Percentiles rank a stretch among this genome's conserved stretches.
These are phyloP conservation scores for Fusarium verrucosum DNA, from an alignment of 2,329 filamentous ascomycete genomes.

Conservation along the genomic window DNA sequence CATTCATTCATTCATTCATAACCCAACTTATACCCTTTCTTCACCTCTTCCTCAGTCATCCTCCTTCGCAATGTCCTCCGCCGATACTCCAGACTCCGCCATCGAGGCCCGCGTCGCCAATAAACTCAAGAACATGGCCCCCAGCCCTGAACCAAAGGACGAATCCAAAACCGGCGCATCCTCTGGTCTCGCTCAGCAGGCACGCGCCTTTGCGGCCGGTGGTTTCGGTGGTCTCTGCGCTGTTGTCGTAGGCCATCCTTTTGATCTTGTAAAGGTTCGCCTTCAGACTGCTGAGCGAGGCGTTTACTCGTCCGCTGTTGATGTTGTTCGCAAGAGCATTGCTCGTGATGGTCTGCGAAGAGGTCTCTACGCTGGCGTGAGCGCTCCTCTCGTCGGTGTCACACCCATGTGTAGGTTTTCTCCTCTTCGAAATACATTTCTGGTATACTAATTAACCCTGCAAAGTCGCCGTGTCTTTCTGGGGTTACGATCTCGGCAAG, in stretches of 20 bases:
- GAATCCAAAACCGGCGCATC: conserved; percentile 53
- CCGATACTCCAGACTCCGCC: conserved; percentile 41
- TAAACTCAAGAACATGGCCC: conserved; percentile 58
- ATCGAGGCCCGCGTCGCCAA: conserved; percentile 50
- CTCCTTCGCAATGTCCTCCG: conserved; percentile 37
- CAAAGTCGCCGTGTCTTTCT: conserved; percentile 73
- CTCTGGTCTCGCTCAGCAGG: conserved; percentile 57
- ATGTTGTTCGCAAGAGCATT: conserved; percentile 89
- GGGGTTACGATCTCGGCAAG: conserved; percentile 97
- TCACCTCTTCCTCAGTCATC: not conserved
- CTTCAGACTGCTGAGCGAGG: conserved; percentile 95
- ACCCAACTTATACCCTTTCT: conserved; percentile 10
- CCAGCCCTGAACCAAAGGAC: conserved; percentile 54
- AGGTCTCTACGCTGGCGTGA: conserved; percentile 96
- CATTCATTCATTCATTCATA: conserved; percentile 23
- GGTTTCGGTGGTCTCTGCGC: conserved; percentile 95
- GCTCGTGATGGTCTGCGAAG: conserved; percentile 82
- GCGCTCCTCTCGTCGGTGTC: conserved; percentile 91
- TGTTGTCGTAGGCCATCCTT: conserved; percentile 93
- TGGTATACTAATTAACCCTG: conserved; percentile 6
- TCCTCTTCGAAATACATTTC: not conserved
- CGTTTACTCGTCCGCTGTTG: conserved; percentile 88
- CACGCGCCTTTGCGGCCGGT: conserved; percentile 87
- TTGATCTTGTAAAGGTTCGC: conserved; percentile 97
- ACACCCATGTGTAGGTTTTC: conserved; percentile 93